Evolutionary conservation across 352 stramenopile genomes (phyloP).

Genomic region (Salisapilia sapeloensis): DNA sequence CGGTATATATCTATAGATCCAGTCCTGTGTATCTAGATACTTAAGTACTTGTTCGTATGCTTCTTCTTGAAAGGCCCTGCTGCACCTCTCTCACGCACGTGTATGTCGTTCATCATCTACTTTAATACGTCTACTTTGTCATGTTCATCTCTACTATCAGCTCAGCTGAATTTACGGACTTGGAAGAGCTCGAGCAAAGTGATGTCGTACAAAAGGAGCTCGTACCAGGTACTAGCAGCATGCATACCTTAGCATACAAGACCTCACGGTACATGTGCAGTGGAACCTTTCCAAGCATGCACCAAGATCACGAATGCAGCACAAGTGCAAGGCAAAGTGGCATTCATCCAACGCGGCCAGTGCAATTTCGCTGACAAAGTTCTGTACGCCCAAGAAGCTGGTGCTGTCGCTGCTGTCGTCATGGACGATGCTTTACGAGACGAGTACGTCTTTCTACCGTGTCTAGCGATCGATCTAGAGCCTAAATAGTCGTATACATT

Average conservation of each 20-base stretch:
- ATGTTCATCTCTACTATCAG: constrained; percentile 9
- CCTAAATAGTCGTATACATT: neutral
- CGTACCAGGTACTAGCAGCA: constrained; percentile 12
- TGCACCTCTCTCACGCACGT: constrained; percentile 49
- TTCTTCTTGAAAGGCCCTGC: too few relatives aligned
- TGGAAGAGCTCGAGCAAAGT: constrained; percentile 16
- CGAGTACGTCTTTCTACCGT: constrained; percentile 17
- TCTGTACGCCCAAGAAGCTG: constrained; percentile 31
- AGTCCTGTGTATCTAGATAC: too few relatives aligned
- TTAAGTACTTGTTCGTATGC: too few relatives aligned
- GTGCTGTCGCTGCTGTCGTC: constrained; percentile 47
- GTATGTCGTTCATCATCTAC: constrained; percentile 24
- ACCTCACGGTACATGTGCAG: constrained; percentile 2
- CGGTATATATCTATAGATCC: too few relatives aligned
- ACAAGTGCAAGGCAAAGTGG: constrained; percentile 44
- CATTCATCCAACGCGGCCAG: constrained; percentile 56
- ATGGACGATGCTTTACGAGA: constrained; percentile 45
- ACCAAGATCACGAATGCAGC: constrained; percentile 16
- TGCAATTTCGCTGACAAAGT: constrained; percentile 43
- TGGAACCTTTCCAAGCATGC: constrained; percentile 42
- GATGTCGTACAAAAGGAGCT: constrained; percentile 15
- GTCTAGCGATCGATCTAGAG: neutral
- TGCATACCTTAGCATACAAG: neutral
- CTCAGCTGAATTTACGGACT: constrained; percentile 59
- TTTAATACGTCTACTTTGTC: too few relatives aligned